Conservation (phyloP, 2,329 filamentous ascomycete genomes). For the Dissoconium aciculare region DNA sequence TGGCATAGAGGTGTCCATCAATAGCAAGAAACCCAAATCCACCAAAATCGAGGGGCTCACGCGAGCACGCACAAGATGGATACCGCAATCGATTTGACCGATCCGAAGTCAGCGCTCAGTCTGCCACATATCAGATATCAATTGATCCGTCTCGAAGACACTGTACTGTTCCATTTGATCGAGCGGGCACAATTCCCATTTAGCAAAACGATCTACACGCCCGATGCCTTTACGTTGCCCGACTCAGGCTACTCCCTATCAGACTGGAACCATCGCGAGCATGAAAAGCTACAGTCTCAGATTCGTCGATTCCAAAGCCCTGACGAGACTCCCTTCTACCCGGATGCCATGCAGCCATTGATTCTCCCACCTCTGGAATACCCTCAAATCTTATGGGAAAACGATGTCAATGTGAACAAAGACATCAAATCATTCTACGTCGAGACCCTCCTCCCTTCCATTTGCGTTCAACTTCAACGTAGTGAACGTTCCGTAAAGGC, state of each 20-base stretch:
- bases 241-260: constrained; percentile 62
- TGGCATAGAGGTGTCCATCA: no score
- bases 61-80: constrained; percentile 68
- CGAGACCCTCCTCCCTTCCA: constrained; percentile 63
- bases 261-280: constrained; percentile 84
- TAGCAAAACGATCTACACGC: constrained; percentile 72
- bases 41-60: no score
- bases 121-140: constrained; percentile 74
- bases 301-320: constrained; percentile 92
- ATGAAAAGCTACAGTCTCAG: constrained; percentile 79
- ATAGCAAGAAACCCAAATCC: no score
- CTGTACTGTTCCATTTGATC: constrained; percentile 92
- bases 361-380: constrained; percentile 82
- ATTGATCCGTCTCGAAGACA: constrained; percentile 81
- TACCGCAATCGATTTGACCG: constrained; percentile 70
- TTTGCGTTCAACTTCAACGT: constrained; percentile 60
- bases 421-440: constrained; percentile 79
- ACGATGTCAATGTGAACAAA: constrained; percentile 79
- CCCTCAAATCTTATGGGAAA: constrained; percentile 71
- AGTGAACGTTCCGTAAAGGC: constrained; percentile 61
- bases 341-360: constrained; percentile 58
- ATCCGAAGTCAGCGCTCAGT: constrained; percentile 73
- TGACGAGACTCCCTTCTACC: constrained; percentile 97
- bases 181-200: constrained; percentile 95
- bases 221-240: constrained; percentile 68